A percentile compares a stretch with the other conserved stretches of the same genome.
phyloP scores from a whole-genome alignment of 176 grass and related monocot genomes.

The Avena insularis region DNA sequence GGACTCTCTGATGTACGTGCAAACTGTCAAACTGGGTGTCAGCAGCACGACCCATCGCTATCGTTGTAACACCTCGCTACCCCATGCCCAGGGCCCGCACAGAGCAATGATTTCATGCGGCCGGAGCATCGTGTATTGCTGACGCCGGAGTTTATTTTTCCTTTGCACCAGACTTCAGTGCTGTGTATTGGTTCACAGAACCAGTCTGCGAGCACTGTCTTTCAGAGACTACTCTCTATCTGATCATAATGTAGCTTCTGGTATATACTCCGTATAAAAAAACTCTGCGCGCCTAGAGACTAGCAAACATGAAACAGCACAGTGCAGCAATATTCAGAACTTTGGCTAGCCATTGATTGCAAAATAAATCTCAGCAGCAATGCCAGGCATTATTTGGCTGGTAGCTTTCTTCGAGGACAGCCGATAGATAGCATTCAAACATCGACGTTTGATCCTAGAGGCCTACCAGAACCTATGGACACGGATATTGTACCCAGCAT shows the following conservation, averaged over 20 bases:
- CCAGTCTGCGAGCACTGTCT: neutral
- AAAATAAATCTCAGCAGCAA: slow-evolving; percentile 13
- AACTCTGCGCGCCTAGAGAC: neutral
- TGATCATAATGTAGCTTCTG: neutral
- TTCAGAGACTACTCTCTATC: neutral
- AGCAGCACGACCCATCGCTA: slow-evolving; percentile 25
- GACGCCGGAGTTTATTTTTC: neutral
- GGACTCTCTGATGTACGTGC: neutral
- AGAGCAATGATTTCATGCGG: slow-evolving; percentile 17
- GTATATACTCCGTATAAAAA: neutral
- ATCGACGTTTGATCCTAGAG: slow-evolving; percentile 29
- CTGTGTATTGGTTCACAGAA: neutral
- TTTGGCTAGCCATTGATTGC: neutral
- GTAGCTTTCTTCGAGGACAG: neutral
- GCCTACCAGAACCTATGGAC: slow-evolving; percentile 43
- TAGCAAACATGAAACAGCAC: neutral
- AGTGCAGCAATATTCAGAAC: neutral
- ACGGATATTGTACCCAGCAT: slow-evolving; percentile 13
- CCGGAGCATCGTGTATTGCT: neutral
- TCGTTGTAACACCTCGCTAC: neutral
- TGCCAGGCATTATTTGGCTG: slow-evolving; percentile 38
- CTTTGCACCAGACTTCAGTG: neutral
- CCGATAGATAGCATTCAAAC: neutral
- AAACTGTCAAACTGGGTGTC: slow-evolving; percentile 28
- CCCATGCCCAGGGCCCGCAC: neutral